Evolutionary conservation across 1,284 basidiomycete genomes (phyloP), one percentile per base, ranked within the genome.

Genomic region (Neotropicomus parvogracilis): DNA sequence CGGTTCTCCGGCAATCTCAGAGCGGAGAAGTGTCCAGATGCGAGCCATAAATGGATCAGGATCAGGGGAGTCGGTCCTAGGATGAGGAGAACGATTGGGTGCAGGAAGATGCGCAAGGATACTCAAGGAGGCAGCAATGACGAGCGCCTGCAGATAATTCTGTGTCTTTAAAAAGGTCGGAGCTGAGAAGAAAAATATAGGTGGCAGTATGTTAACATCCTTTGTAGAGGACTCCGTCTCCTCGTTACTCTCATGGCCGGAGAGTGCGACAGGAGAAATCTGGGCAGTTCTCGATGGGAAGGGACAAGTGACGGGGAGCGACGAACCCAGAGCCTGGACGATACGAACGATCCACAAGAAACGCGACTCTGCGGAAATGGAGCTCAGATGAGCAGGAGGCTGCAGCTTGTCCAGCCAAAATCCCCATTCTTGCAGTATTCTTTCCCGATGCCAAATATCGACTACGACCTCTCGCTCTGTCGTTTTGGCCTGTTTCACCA

Each of bases 121-220:
- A 27, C 75, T 74, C 35, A 89, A 69, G 8, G 78, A 73, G 1
- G 84, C 81, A 24, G 78, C 70, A 44, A 88, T 82, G 20, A 84
- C 72, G 19, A 88, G 70, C 1, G 83, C 85, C 59, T 89, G 87
- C 7, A 88, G 62, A 53, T 75, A 75, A 58, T 89, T 87, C 61
- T 89, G 86, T 13, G 80, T 59, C 54, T 73, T 73, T 41, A 84
- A 62, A 1, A 88, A 70, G 5, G 71, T 59, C 1, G 79, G 78
- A 2, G 70, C 58, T 2, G 71, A 70, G 59, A 86, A 78, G 56
- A 85, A 76, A 53, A 88, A 77, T 14, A 78, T 72, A 1, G 83
- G 78, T 3, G 86, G 81, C 14, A 88, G 70, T 3, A 50, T 42
- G 53, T 83, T 79, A 34, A 49, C 49, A 16, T 21, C 21, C 16